Evolutionary conservation across 768 basidiomycete species (phyloP).

Genomic region (Agrocybe chaxingu): DNA sequence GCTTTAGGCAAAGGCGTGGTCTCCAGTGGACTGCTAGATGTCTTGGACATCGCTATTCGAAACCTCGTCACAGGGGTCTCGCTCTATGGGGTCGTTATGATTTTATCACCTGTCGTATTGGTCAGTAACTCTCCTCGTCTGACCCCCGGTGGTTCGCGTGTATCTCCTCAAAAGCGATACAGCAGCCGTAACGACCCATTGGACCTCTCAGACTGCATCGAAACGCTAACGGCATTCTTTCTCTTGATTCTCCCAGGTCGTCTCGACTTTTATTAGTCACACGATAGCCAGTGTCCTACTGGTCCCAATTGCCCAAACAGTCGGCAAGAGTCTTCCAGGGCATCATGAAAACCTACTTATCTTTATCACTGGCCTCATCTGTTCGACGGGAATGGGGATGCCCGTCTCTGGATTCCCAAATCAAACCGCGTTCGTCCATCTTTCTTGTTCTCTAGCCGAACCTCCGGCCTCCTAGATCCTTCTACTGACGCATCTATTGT

Average conservation of each 20-base stretch:
- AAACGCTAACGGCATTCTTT: slow-evolving; percentile 28
- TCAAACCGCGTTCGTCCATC: slow-evolving; percentile 79
- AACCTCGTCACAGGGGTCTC: slow-evolving; percentile 56
- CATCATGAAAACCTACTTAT: slow-evolving; percentile 80
- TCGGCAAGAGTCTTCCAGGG: slow-evolving; percentile 73
- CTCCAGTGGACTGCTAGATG: slow-evolving; percentile 81
- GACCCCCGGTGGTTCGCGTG: slow-evolving; percentile 28
- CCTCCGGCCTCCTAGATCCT: slow-evolving; percentile 1
- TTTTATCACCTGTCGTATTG: slow-evolving; percentile 67
- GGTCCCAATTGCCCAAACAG: slow-evolving; percentile 93
- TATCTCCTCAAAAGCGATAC: slow-evolving; percentile 14
- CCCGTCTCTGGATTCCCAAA: slow-evolving; percentile 99
- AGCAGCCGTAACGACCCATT: no score
- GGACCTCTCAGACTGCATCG: no score
- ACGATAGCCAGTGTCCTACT: slow-evolving; percentile 95
- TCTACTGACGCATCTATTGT: slow-evolving; percentile 16
- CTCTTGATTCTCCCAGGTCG: slow-evolving; percentile 41
- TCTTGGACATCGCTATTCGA: slow-evolving; percentile 66
- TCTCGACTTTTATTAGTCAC: slow-evolving; percentile 96
- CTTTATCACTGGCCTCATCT: slow-evolving; percentile 90
- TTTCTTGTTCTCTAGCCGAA: slow-evolving; percentile 6
- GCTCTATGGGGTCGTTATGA: slow-evolving; percentile 68
- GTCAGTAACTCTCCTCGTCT: slow-evolving; percentile 37
- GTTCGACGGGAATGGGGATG: slow-evolving; percentile 97
- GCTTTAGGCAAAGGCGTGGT: slow-evolving; percentile 92